Evolutionary conservation across 108 stramenopile genomes (phyloP), one percentile per base, ranked within the genome.

Genomic region (Cyclostephanos tholiformis): DNA sequence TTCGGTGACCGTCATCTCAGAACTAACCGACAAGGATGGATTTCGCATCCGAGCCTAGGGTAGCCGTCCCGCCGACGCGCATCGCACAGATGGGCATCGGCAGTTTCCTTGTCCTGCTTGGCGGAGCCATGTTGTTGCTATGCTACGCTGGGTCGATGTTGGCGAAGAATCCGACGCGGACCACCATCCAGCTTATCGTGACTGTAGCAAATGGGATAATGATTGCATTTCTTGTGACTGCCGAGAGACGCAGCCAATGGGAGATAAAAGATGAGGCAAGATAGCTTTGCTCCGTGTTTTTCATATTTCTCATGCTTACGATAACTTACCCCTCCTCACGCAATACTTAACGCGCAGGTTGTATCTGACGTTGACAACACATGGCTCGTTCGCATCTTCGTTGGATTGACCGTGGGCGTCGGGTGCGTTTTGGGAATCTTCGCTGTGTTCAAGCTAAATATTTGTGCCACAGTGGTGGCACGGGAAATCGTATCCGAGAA

Each of bases 351-450:
- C 26, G 22, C 36, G 6, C 10, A 74, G 72, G 64, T 77, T 0
- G 44, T 77, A n/a, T 77, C 76, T 17, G 76, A 77, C n/a, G 53
- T 77, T 1, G 76, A 77, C 32, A 57, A 70, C 64, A 23, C 58
- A 11, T 77, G 76, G 76, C 69, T 77, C 22, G 43, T 49, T 50
- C 76, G 55, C 62, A 77, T 77, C 52, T 38, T 77, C 19, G 69
- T 77, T 23, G 76, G 68, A 22, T 29, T 62, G 16, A 43, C 58
- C 12, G 5, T 70, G 11, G 63, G 46, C 35, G 14, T 58, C 19
- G 76, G 69, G 22, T 64, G 69, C 60, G 9, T 38, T 16, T 23
- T 65, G 12, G 76, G 76, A 36, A 25, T 69, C 9, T 30, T 65
- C 1, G 63, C 53, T 51, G 61, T 69, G 7, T 63, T 70, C 11